phyloP scores from a whole-genome alignment of 495 filamentous ascomycete species.

The Entonaema liquescens region DNA sequence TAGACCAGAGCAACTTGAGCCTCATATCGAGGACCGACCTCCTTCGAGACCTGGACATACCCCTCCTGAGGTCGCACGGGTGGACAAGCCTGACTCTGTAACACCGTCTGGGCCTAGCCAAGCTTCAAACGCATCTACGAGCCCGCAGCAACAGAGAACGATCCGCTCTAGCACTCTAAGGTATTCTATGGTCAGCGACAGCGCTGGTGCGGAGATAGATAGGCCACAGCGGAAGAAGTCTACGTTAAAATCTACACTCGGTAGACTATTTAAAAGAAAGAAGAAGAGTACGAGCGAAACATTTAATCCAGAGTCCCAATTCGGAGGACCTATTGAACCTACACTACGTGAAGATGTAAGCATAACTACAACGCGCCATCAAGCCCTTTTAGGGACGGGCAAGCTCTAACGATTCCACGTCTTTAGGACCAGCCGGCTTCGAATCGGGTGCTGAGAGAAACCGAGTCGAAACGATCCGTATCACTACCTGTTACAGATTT shows the following conservation, averaged over 20 bases:
- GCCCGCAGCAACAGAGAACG: slow-evolving; percentile 44
- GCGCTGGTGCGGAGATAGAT: slow-evolving; percentile 47
- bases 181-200: slow-evolving; percentile 55
- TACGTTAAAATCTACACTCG: slow-evolving; percentile 56
- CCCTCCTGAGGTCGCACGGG: slow-evolving; percentile 42
- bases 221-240: slow-evolving; percentile 60
- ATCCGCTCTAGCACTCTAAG: slow-evolving; percentile 49
- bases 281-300: slow-evolving; percentile 48
- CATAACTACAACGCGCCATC: background rate
- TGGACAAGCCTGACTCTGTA: slow-evolving; percentile 43
- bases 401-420: slow-evolving; percentile 3
- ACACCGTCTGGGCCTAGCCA: slow-evolving; percentile 43
- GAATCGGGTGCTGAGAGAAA: slow-evolving; percentile 41
- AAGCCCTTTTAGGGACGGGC: background rate
- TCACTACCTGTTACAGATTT: slow-evolving; percentile 64
- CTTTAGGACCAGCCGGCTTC: slow-evolving; percentile 56
- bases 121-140: slow-evolving; percentile 35
- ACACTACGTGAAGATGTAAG: slow-evolving; percentile 33
- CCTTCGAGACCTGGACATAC: slow-evolving; percentile 51
- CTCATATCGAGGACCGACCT: slow-evolving; percentile 48
- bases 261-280: slow-evolving; percentile 60
- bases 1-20: slow-evolving; percentile 21
- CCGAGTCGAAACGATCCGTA: slow-evolving; percentile 56
- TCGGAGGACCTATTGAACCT: slow-evolving; percentile 21
- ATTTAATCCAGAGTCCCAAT: slow-evolving; percentile 34